A percentile compares a stretch with the other conserved stretches of the same genome.
These are phyloP conservation scores for Escallonia rubra DNA, from an alignment of 129 eudicot species.

Conservation along the genomic window DNA sequence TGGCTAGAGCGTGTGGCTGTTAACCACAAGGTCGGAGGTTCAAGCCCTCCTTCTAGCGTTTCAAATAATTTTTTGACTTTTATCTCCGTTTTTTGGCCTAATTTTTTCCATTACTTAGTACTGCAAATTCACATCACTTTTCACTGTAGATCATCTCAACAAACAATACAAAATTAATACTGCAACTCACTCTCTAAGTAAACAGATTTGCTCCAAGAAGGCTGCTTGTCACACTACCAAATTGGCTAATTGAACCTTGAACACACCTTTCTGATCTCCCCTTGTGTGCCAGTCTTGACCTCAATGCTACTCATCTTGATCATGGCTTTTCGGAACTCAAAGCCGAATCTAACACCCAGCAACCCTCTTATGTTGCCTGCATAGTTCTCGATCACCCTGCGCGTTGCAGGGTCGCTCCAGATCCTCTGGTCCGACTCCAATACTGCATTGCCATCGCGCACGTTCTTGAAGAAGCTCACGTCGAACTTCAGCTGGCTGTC, in stretches of 20 bases:
- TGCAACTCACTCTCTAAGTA: too few relatives aligned
- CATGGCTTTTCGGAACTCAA: slow-evolving; percentile 75
- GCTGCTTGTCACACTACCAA: too few relatives aligned
- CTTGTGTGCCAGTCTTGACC: slow-evolving; percentile 69
- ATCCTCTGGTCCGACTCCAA: slow-evolving; percentile 81
- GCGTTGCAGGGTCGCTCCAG: slow-evolving; percentile 53
- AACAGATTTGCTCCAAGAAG: too few relatives aligned
- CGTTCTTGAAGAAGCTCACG: slow-evolving; percentile 61
- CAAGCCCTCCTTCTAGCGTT: slow-evolving; percentile 98
- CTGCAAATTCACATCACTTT: too few relatives aligned
- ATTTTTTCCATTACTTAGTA: too few relatives aligned
- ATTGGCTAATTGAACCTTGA: slow-evolving; percentile 40
- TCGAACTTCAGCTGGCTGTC: slow-evolving; percentile 54
- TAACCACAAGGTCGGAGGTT: slow-evolving; percentile 99
- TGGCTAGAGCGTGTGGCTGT: slow-evolving; percentile 99
- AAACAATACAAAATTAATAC: too few relatives aligned
- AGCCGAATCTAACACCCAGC: slow-evolving; percentile 53
- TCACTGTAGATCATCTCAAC: too few relatives aligned
- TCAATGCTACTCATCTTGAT: slow-evolving; percentile 82
- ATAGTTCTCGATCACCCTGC: slow-evolving; percentile 50
- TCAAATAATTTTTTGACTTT: too few relatives aligned
- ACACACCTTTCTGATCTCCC: slow-evolving; percentile 71
- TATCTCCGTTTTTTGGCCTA: too few relatives aligned
- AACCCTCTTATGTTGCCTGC: slow-evolving; percentile 77
- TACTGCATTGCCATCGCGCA: slow-evolving; percentile 61